Base-by-base conservation (phyloP, 768 basidiomycete genomes). In the Phylloporus sp. region DNA sequence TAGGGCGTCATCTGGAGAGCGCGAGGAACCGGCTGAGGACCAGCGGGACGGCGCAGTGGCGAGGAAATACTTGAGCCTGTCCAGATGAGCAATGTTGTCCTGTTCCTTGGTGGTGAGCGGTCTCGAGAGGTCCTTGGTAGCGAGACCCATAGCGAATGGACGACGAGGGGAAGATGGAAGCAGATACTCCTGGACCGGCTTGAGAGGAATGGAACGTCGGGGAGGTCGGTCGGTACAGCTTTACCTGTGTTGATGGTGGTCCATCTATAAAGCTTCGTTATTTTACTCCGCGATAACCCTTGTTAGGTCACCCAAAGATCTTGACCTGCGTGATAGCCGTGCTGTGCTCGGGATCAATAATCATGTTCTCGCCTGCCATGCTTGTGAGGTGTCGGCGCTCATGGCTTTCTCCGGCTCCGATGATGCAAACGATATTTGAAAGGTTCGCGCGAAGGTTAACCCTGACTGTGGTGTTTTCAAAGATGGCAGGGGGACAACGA, bases 11-110 rank as follows among this genome's bases (percentile, higher is more conserved):
- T 58, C 53, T 17, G 57, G 18, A 7, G 63, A 45, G 14, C 61
- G 56, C 23, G 71, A 64, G 8, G 71, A 56, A 34, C 60, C 60
- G 1, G 64, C 50, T 10, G 69, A 62, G 21, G 65, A 77, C 89
- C 88, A 91, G 38, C 79, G 77, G 23, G 78, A 83, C 3, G 84
- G 92, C 8, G 86, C 90, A 10, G 88, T 90, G 14, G 87, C 86
- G 36, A 93, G 80, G 69, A 93, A 93, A 69, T 83, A 86, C 69
- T 92, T 92, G 66, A 93, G 85, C 18, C 81, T 68, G 56, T 93
- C 88, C 18, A 93, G 77, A 53, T 85, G 76, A n/a, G 78, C 78
- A 33, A 91, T 71, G 21, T 79, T 74, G 18, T 86, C 84, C 46
- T 82, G 79, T 63, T 90, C 87, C 40, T 76, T 69, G 1, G 75